Evolutionary conservation across 305 asterid species (phyloP).

Genomic region (Plantago coronopus): DNA sequence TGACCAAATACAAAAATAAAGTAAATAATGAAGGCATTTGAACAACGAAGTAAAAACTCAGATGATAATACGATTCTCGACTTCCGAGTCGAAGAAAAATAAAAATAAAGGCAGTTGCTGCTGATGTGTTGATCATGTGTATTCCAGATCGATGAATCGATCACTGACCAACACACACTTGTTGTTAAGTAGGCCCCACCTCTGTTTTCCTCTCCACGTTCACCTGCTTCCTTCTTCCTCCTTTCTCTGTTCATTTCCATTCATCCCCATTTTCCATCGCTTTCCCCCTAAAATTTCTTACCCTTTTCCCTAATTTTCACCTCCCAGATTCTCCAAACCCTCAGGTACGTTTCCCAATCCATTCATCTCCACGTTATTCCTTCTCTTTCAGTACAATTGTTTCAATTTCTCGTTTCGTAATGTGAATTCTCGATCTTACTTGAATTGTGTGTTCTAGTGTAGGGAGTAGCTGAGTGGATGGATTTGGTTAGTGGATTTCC

Average conservation of each 20-base stretch:
- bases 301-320: too few relatives aligned
- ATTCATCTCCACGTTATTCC: constrained; percentile 22
- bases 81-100: too few relatives aligned
- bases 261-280: constrained; percentile 26
- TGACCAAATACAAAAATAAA: too few relatives aligned
- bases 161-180: not conserved
- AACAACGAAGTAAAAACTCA: too few relatives aligned
- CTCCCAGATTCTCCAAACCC: constrained; percentile 18
- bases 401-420: constrained; percentile 26
- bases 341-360: constrained; percentile 51
- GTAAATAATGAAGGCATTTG: too few relatives aligned
- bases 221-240: not conserved
- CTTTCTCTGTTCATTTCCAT: not conserved
- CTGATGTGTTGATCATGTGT: not conserved
- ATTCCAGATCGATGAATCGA: not conserved
- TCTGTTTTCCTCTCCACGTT: not conserved
- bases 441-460: not conserved
- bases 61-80: too few relatives aligned
- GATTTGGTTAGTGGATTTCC: constrained; percentile 48
- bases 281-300: too few relatives aligned
- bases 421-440: too few relatives aligned
- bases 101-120: too few relatives aligned
- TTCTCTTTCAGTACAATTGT: constrained; percentile 11
- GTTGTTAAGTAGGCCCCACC: constrained; percentile 1
- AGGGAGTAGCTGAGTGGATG: constrained; percentile 28